These are phyloP conservation scores for Ceratocystis variospora DNA, from an alignment of 2,329 filamentous ascomycete genomes.

Conservation along the genomic window DNA sequence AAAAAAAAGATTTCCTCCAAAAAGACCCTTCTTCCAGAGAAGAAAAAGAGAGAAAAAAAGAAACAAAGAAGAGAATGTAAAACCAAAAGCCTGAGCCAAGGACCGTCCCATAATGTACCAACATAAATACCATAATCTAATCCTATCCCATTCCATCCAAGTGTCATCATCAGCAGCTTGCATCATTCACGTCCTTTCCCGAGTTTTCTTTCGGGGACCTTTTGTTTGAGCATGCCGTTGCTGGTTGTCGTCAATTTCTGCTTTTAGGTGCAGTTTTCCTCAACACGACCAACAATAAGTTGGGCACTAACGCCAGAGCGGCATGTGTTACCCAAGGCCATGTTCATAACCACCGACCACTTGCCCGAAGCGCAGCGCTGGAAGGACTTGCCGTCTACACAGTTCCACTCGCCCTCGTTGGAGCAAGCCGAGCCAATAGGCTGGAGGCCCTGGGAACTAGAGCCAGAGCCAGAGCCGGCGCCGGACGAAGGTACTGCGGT, in stretches of 20 bases:
- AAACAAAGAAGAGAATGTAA: slow-evolving; percentile 11
- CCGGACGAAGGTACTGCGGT: slow-evolving; percentile 21
- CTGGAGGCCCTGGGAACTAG: slow-evolving; percentile 22
- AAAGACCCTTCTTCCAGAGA: slow-evolving; percentile 9
- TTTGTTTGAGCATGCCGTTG: not conserved
- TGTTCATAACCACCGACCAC: slow-evolving; percentile 37
- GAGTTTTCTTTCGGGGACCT: not conserved
- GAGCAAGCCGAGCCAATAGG: slow-evolving; percentile 34
- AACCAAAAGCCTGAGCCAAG: slow-evolving; percentile 3
- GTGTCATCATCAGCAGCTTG: not conserved
- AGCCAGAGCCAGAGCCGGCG: slow-evolving; percentile 18
- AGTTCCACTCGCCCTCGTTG: slow-evolving; percentile 45
- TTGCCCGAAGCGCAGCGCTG: slow-evolving; percentile 48
- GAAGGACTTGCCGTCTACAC: slow-evolving; percentile 39
- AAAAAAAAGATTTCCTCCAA: not conserved
- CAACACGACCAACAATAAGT: slow-evolving; percentile 5
- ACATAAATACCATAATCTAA: slow-evolving; percentile 1
- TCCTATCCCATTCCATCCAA: not conserved
- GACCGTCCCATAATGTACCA: slow-evolving; percentile 9
- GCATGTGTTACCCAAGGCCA: slow-evolving; percentile 44
- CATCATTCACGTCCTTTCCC: not conserved
- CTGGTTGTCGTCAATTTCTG: not conserved
- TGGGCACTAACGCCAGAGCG: slow-evolving; percentile 22
- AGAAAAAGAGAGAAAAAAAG: slow-evolving; percentile 7
- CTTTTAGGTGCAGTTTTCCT: not conserved